phyloP scores from a whole-genome alignment of 2,329 filamentous ascomycete species.

The Penicillium brasilianum region DNA sequence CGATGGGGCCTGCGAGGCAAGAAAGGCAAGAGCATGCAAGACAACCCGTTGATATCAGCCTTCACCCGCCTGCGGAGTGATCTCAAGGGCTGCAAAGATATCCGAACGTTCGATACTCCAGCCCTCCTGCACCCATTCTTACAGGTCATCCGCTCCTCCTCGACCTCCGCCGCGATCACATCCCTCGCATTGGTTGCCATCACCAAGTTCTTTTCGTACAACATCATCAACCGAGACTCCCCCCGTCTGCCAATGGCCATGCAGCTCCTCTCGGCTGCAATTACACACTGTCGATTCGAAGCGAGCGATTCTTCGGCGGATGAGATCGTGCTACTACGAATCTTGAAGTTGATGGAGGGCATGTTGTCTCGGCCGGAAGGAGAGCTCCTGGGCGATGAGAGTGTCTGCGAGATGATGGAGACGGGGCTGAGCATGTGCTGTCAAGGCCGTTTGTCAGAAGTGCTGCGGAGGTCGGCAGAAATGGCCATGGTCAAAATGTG shows the following conservation, averaged over 20 bases:
- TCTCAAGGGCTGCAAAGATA: conserved; percentile 86
- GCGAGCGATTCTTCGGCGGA: conserved; percentile 93
- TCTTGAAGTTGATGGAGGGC: conserved; percentile 95
- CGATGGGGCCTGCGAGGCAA: conserved; percentile 93
- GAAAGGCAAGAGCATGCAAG: conserved; percentile 95
- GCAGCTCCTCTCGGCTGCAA: conserved; percentile 91
- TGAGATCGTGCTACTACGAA: conserved; percentile 92
- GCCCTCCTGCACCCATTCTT: conserved; percentile 90
- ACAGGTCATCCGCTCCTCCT: conserved; percentile 94
- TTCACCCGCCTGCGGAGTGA: conserved; percentile 90
- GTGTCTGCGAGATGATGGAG: conserved; percentile 99
- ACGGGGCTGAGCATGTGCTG: conserved; percentile 97
- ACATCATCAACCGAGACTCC: conserved; percentile 81
- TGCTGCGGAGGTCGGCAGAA: conserved; percentile 87
- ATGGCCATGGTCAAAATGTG: conserved; percentile 99
- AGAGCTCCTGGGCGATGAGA: conserved; percentile 93
- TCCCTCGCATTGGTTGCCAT: conserved; percentile 91
- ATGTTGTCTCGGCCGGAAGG: conserved; percentile 95
- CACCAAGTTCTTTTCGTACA: conserved; percentile 95
- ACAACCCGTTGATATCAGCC: conserved; percentile 93
- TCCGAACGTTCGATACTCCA: conserved; percentile 85
- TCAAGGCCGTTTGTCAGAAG: conserved; percentile 86
- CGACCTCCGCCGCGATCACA: conserved; percentile 94
- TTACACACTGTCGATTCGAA: conserved; percentile 97
- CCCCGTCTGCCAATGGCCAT: conserved; percentile 90